phyloP scores from a whole-genome alignment of 371 early-diverging fungal genomes.

The Mortierella sp. region DNA sequence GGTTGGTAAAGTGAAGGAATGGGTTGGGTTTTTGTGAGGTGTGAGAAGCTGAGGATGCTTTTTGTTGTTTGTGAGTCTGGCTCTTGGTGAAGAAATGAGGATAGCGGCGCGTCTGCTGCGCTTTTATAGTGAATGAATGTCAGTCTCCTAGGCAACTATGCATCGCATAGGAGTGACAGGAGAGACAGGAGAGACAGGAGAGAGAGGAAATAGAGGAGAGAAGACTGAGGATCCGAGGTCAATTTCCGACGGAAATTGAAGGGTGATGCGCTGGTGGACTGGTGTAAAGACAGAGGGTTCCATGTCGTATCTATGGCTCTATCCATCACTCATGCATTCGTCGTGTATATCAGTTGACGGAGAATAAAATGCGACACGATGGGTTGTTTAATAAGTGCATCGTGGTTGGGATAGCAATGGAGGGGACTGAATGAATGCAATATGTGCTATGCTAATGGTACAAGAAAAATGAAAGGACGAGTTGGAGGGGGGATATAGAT shows the following conservation, averaged over 20 bases:
- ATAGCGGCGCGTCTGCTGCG: not conserved
- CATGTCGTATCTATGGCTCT: too few species aligned
- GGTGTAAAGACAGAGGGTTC: not conserved
- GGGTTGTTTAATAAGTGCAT: not conserved
- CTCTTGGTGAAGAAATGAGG: not conserved
- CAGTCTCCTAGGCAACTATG: not conserved
- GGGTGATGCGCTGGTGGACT: not conserved
- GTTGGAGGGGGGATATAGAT: not conserved
- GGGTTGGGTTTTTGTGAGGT: not conserved
- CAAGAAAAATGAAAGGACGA: not conserved
- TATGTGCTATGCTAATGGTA: not conserved
- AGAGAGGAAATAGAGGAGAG: not conserved
- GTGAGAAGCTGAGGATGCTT: not conserved
- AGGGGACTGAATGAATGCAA: not conserved
- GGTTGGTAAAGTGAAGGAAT: not conserved
- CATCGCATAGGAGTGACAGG: not conserved
- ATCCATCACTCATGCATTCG: not conserved
- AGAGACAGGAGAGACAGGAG: not conserved
- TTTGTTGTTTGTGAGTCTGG: not conserved
- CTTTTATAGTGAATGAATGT: not conserved
- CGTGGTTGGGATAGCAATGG: not conserved
- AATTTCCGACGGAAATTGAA: slow-evolving; percentile 27
- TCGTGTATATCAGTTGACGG: not conserved
- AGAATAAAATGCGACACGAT: not conserved
- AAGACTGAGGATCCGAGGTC: not conserved